A percentile compares a stretch with the other conserved stretches of the same genome.
These are phyloP conservation scores for Xanthoconium purpureum DNA, from an alignment of 768 basidiomycete genomes.

Conservation along the genomic window DNA sequence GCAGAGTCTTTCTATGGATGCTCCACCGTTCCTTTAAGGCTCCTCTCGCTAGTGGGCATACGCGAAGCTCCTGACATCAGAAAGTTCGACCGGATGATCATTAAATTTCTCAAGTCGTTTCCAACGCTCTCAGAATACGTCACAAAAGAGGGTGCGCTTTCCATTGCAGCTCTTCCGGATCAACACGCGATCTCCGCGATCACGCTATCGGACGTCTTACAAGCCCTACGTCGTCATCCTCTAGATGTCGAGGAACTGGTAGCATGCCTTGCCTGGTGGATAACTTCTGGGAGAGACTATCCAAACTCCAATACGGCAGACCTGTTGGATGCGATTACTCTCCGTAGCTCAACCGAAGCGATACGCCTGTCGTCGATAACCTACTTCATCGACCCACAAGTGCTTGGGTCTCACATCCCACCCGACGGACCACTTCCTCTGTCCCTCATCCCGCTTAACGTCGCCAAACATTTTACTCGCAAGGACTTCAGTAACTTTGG, in stretches of 20 bases:
- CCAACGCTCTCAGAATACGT: constrained; percentile 66
- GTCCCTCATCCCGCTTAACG: constrained; percentile 37
- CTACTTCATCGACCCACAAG: constrained; percentile 63
- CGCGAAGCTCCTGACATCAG: constrained; percentile 63
- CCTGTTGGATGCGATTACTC: constrained; percentile 66
- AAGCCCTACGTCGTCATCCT: constrained; percentile 64
- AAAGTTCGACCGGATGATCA: constrained; percentile 62
- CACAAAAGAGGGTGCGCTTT: constrained; percentile 46
- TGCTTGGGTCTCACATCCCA: constrained; percentile 54
- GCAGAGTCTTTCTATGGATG: constrained; percentile 78
- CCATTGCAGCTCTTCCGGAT: constrained; percentile 57
- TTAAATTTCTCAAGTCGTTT: constrained; percentile 69
- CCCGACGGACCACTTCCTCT: constrained; percentile 73
- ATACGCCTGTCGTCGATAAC: constrained; percentile 61
- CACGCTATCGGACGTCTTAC: constrained; percentile 72
- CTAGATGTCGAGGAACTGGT: constrained; percentile 67
- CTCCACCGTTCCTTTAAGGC: constrained; percentile 50
- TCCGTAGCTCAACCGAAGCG: constrained; percentile 45
- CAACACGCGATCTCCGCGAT: constrained; percentile 68
- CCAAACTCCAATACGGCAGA: constrained; percentile 35
- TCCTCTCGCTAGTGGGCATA: constrained; percentile 77
- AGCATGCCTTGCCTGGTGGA: constrained; percentile 84
- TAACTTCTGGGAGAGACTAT: constrained; percentile 14
- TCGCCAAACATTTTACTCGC: constrained; percentile 57
- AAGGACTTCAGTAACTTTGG: constrained; percentile 57